Base-by-base conservation (phyloP, 2,329 filamentous ascomycete species). In the Rutstroemia sp. region DNA sequence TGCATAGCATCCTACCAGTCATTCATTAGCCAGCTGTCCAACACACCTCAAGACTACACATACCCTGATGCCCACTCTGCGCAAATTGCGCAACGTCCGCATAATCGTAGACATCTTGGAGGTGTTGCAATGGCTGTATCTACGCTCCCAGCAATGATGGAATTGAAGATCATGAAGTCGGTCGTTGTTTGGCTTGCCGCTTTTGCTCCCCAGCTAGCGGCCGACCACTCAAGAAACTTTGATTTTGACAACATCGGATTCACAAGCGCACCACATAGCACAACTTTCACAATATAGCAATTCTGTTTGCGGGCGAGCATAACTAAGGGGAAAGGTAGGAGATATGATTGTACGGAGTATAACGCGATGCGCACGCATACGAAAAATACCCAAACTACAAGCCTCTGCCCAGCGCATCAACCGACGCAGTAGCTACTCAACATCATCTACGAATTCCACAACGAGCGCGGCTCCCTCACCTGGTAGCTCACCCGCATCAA, bases 41-140 rank as follows among this genome's bases (percentile, higher is more conserved):
- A 25, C 39, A 16, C 38, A 21, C 9, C 21, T 7, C 14, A 30
- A 46, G 21, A n/a, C 45, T 38, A 9, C 30, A 59, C 74, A 62
- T 74, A 91, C 91, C 86, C 92, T 95, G 70, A 96, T 69, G 55
- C 94, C 94, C 71, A 95, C 83, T 76, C 83, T 86, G 78, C 90
- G 86, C 71, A 96, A 72, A 73, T 96, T 95, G 73, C 85, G 81
- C 69, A 96, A 75, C 25, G 92, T 96, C 75, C 94, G 87, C 64
- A 85, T 74, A 68, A 96, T 77, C 59, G 90, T 96, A 78, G 94
- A 97, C 94, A 99, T 99, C 72, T 72, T 79, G 75, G 70, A 66
- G 58, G 61, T 36, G 56, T 58, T 58, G 63, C 64, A 68, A 67
- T 67, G 55, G 63, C 54, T 63, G 52, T 46, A 10, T 40, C 42